Conservation (phyloP, 495 filamentous ascomycete species). For the Neurospora sp. region DNA sequence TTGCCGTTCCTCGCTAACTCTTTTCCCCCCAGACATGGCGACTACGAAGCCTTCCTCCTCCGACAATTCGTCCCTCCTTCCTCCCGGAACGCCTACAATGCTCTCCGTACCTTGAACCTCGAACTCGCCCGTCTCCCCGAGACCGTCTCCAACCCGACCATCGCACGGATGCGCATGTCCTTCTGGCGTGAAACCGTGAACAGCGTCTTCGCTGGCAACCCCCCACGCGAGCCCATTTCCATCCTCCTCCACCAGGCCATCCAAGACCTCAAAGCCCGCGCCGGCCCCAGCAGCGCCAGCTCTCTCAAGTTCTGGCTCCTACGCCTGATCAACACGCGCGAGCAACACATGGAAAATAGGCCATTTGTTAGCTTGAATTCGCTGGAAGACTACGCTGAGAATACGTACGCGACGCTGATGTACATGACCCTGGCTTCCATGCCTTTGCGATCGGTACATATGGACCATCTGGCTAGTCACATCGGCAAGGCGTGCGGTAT, state of each 20-base stretch:
- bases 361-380: slow-evolving; percentile 64
- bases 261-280: slow-evolving; percentile 42
- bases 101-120: slow-evolving; percentile 85
- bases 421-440: slow-evolving; percentile 76
- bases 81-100: slow-evolving; percentile 71
- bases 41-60: slow-evolving; percentile 79
- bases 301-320: slow-evolving; percentile 75
- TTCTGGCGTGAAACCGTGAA: slow-evolving; percentile 85
- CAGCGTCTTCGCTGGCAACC: slow-evolving; percentile 56
- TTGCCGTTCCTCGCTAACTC: neutral
- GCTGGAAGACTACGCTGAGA: slow-evolving; percentile 82
- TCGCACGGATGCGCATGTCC: slow-evolving; percentile 80
- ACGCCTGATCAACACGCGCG: slow-evolving; percentile 66
- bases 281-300: slow-evolving; percentile 37
- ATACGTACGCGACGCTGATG: slow-evolving; percentile 86
- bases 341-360: slow-evolving; percentile 72
- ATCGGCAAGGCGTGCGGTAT: slow-evolving; percentile 92
- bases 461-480: slow-evolving; percentile 87
- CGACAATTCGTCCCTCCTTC: slow-evolving; percentile 67
- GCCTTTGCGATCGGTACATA: slow-evolving; percentile 65
- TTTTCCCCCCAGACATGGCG: slow-evolving; percentile 32
- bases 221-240: slow-evolving; percentile 86
- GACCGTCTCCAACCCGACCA: slow-evolving; percentile 66
- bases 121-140: slow-evolving; percentile 83
- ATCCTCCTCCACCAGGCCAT: slow-evolving; percentile 67